A percentile compares a stretch with the other conserved stretches of the same genome.
phyloP scores from a whole-genome alignment of 345 rosid species.

The Cochlearia excelsa region DNA sequence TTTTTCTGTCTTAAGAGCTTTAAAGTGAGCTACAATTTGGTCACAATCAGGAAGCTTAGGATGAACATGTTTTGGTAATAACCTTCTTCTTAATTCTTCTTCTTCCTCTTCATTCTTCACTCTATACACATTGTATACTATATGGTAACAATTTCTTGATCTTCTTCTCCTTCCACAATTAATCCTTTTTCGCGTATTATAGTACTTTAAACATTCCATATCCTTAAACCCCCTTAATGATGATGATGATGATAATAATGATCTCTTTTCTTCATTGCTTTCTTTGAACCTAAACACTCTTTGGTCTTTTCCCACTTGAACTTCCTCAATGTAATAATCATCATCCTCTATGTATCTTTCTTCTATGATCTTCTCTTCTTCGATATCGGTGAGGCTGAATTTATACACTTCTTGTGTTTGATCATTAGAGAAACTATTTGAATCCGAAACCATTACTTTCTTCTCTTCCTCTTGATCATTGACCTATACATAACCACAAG shows the following conservation, averaged over 20 bases:
- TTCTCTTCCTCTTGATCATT: constrained; percentile 32
- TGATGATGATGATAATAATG: constrained; percentile 7
- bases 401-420: constrained; percentile 20
- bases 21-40: constrained; percentile 62
- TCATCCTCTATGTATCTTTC: background rate
- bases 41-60: constrained; percentile 93
- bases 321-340: constrained; percentile 26
- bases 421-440: constrained; percentile 9
- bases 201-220: constrained; percentile 24
- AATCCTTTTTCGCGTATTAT: constrained; percentile 4
- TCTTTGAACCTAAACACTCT: constrained; percentile 29
- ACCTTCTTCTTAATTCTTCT: background rate
- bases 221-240: constrained; percentile 9
- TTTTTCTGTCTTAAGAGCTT: constrained; percentile 23
- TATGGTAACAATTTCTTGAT: constrained; percentile 27
- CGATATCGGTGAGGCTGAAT: constrained; percentile 19
- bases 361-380: constrained; percentile 26
- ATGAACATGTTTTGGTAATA: constrained; percentile 57
- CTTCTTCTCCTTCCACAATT: constrained; percentile 12
- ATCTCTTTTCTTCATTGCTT: constrained; percentile 30
- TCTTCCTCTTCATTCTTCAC: constrained; percentile 29
- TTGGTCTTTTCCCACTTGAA: constrained; percentile 26
- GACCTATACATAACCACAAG: constrained; percentile 15
- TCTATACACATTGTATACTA: constrained; percentile 30
- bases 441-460: constrained; percentile 10